Conservation (phyloP, 768 basidiomycete species). For the Thelephora ganbajun region DNA sequence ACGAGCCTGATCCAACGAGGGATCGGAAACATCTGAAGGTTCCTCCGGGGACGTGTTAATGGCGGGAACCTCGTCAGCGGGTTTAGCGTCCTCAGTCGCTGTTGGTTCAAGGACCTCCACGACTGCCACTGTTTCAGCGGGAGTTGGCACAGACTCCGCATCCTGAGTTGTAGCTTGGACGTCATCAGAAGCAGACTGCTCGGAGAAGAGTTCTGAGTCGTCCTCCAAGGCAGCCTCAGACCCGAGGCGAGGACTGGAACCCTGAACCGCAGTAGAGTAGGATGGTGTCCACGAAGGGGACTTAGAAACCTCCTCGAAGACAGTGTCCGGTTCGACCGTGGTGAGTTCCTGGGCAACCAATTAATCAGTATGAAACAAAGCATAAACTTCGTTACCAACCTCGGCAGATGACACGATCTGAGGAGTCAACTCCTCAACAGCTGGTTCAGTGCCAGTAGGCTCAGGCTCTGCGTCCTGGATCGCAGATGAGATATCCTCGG, state of each 20-base stretch:
- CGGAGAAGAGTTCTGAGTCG: too few species aligned
- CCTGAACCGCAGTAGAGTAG: slow-evolving; percentile 5
- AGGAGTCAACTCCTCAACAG: not conserved
- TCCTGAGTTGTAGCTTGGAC: slow-evolving; percentile 7
- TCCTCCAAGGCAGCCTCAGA: slow-evolving; percentile 1
- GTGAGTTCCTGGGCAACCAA: not conserved
- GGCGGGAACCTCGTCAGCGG: not conserved
- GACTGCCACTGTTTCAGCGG: not conserved
- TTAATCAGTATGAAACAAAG: too few species aligned
- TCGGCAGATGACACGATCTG: too few species aligned
- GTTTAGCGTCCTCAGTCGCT: not conserved
- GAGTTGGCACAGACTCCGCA: slow-evolving; percentile 7
- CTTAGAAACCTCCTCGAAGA: not conserved
- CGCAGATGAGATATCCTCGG: not conserved
- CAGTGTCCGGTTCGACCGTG: not conserved
- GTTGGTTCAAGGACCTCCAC: not conserved
- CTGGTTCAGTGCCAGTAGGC: not conserved
- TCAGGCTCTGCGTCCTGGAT: not conserved
- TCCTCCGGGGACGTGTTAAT: not conserved
- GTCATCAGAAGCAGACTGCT: too few species aligned
- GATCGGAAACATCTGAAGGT: not conserved
- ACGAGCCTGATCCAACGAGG: slow-evolving; percentile 1
- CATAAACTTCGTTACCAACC: too few species aligned
- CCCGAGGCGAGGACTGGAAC: slow-evolving; percentile 10
- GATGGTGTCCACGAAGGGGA: slow-evolving; percentile 1